Percentiles rank a stretch among this genome's conserved stretches.
These are phyloP conservation scores for Melaleuca quinquenervia DNA, from an alignment of 345 rosid genomes.

Conservation along the genomic window DNA sequence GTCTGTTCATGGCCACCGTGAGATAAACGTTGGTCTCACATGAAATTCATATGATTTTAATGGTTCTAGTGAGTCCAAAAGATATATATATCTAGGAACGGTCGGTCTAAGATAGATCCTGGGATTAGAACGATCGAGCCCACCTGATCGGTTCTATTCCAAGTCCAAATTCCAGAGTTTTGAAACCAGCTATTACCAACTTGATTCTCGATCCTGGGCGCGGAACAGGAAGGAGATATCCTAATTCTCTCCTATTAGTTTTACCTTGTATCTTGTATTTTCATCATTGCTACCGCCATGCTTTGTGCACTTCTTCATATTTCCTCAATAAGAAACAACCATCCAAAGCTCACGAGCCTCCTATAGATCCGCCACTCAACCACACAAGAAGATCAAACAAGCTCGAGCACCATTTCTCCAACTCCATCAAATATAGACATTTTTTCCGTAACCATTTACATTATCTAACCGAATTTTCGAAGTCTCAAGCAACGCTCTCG, in stretches of 20 bases:
- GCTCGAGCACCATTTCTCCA: background rate
- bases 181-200: background rate
- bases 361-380: fast-evolving
- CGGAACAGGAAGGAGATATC: background rate
- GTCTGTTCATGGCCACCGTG: fast-evolving
- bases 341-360: background rate
- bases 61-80: background rate
- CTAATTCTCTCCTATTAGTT: background rate
- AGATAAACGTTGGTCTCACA: fast-evolving
- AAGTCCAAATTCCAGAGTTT: fast-evolving
- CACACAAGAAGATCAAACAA: background rate
- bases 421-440: background rate
- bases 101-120: background rate
- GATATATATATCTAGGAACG: background rate
- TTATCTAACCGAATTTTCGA: background rate
- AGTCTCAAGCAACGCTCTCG: background rate
- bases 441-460: background rate
- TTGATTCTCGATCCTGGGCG: fast-evolving
- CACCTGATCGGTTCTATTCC: fast-evolving
- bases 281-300: background rate
- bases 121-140: background rate
- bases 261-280: background rate
- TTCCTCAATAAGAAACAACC: background rate
- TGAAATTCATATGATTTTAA: background rate
- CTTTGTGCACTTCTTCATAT: background rate